phyloP scores from a whole-genome alignment of 176 grass and related monocot genomes.

The Triticum urartu region DNA sequence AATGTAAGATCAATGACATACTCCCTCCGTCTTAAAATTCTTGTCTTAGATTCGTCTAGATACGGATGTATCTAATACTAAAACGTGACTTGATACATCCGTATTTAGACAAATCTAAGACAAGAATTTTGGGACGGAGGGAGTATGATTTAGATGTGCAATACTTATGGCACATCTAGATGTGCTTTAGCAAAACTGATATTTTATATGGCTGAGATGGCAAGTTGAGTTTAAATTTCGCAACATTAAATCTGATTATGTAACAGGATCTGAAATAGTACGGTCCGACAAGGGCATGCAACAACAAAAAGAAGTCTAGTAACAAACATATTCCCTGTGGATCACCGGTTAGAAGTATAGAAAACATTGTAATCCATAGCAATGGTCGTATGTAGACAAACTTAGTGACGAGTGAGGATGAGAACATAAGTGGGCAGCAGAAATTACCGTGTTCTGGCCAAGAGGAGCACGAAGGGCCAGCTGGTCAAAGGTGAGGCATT shows the following conservation, averaged over 20 bases:
- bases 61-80: no score
- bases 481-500: conserved; percentile 83
- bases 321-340: background rate
- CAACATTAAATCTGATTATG: background rate
- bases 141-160: no score
- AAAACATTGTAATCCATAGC: background rate
- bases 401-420: background rate
- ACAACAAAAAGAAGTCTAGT: background rate
- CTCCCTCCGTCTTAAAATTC: no score
- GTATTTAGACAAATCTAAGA: no score
- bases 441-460: conserved; percentile 67
- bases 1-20: no score
- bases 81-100: no score
- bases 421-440: background rate
- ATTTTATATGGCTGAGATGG: background rate
- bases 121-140: no score
- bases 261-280: background rate
- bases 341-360: background rate
- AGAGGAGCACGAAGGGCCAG: conserved; percentile 63
- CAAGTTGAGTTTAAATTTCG: background rate
- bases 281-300: no score
- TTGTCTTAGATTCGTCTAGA: no score
- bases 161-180: no score
- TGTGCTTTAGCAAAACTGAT: background rate
- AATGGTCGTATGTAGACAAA: background rate